A percentile compares a stretch with the other conserved stretches of the same genome.
phyloP scores from a whole-genome alignment of 2,329 filamentous ascomycete genomes.

The Magnaporthiopsis incrustans region DNA sequence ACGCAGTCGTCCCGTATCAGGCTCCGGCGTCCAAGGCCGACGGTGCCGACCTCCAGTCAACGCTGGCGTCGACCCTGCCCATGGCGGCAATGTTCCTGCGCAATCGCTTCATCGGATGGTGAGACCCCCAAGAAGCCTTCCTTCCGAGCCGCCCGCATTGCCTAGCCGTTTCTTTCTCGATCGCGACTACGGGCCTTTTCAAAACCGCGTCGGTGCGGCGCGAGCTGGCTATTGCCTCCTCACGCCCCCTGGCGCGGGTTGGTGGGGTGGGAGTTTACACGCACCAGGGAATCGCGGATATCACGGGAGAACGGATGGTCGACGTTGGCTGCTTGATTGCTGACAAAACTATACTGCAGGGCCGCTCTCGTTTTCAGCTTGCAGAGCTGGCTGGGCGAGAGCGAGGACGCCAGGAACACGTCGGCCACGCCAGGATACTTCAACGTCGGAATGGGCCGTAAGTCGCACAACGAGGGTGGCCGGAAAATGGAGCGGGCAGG shows the following conservation, averaged over 20 bases:
- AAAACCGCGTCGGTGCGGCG: no score
- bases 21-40: slow-evolving; percentile 60
- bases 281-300: not conserved
- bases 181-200: no score
- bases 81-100: slow-evolving; percentile 95
- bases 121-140: not conserved
- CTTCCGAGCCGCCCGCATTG: not conserved
- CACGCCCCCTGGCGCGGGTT: no score
- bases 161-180: no score
- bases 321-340: no score
- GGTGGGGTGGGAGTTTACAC: no score
- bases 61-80: slow-evolving; percentile 68
- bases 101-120: slow-evolving; percentile 72
- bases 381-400: slow-evolving; percentile 72
- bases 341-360: slow-evolving; percentile 34
- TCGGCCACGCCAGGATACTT: slow-evolving; percentile 53
- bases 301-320: not conserved
- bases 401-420: slow-evolving; percentile 55
- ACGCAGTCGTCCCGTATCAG: slow-evolving; percentile 77
- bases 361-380: slow-evolving; percentile 65
- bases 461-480: slow-evolving; percentile 6
- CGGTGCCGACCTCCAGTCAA: slow-evolving; percentile 63
- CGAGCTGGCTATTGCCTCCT: no score
- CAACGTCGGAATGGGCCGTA: slow-evolving; percentile 27
- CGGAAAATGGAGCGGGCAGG: no score